A percentile compares a stretch with the other conserved stretches of the same genome.
phyloP scores from a whole-genome alignment of 345 rosid species.

The Eucalyptus curtisii region DNA sequence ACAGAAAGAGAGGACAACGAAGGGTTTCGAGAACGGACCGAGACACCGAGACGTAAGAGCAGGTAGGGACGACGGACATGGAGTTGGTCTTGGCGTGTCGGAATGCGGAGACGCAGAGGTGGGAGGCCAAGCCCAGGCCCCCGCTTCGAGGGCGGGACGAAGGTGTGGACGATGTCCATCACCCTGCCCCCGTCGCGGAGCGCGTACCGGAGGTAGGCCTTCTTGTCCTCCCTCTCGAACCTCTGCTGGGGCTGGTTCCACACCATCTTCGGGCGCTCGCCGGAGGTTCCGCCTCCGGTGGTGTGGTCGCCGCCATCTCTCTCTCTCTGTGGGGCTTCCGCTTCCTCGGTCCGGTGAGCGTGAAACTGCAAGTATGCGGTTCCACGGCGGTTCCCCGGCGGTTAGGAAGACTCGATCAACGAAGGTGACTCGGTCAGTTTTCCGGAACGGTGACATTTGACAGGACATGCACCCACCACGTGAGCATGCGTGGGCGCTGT shows the following conservation, averaged over 20 bases:
- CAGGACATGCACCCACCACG: background rate
- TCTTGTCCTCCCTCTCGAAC: slow-evolving; percentile 81
- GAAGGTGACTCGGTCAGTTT: background rate
- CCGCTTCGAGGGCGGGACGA: slow-evolving; percentile 67
- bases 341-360: background rate
- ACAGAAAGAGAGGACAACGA: background rate
- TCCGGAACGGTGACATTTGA: background rate
- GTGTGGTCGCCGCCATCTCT: background rate
- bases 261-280: slow-evolving; percentile 35
- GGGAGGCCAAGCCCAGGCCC: slow-evolving; percentile 85
- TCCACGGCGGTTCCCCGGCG: background rate
- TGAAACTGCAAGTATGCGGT: background rate
- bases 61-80: slow-evolving; percentile 56
- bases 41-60: slow-evolving; percentile 89
- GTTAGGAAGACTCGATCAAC: background rate
- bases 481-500: background rate
- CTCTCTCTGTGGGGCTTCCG: background rate
- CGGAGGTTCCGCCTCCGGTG: background rate
- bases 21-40: slow-evolving; percentile 22
- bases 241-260: slow-evolving; percentile 37
- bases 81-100: slow-evolving; percentile 56
- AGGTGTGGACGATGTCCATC: slow-evolving; percentile 74
- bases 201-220: slow-evolving; percentile 59
- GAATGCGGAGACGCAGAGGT: slow-evolving; percentile 66
- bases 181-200: slow-evolving; percentile 36